Conservation (phyloP, 345 rosid species). For the Melastoma malabathricum region DNA sequence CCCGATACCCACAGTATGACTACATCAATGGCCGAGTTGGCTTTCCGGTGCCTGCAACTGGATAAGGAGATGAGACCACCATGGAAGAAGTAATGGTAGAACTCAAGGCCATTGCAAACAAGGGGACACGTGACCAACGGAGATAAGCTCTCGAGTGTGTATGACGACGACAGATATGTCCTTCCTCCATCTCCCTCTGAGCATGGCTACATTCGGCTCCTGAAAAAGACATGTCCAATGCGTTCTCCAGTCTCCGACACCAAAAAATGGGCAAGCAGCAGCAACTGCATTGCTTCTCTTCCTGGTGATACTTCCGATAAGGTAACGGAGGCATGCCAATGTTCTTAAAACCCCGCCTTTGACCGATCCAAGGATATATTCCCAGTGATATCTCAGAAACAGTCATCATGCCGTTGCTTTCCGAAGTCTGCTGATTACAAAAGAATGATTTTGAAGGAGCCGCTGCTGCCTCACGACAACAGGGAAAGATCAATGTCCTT, state of each 20-base stretch:
- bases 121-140: background rate
- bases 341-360: too few relatives aligned
- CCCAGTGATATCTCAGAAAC: too few relatives aligned
- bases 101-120: slow-evolving; percentile 1
- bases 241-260: slow-evolving; percentile 3
- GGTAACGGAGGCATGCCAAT: too few relatives aligned
- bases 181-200: background rate
- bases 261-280: background rate
- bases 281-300: background rate
- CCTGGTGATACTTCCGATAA: background rate
- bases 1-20: background rate
- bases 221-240: background rate
- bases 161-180: background rate
- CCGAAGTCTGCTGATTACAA: too few relatives aligned
- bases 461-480: background rate
- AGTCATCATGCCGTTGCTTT: too few relatives aligned
- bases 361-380: too few relatives aligned
- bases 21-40: slow-evolving; percentile 6
- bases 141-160: too few relatives aligned
- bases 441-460: too few relatives aligned
- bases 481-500: slow-evolving; percentile 1
- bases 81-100: slow-evolving; percentile 7
- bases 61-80: slow-evolving; percentile 8
- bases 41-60: slow-evolving; percentile 12
- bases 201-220: background rate